Percentiles rank a stretch among this genome's conserved stretches.
These are phyloP conservation scores for Colletotrichum sp. DNA, from an alignment of 2,329 filamentous ascomycete genomes.

Conservation along the genomic window DNA sequence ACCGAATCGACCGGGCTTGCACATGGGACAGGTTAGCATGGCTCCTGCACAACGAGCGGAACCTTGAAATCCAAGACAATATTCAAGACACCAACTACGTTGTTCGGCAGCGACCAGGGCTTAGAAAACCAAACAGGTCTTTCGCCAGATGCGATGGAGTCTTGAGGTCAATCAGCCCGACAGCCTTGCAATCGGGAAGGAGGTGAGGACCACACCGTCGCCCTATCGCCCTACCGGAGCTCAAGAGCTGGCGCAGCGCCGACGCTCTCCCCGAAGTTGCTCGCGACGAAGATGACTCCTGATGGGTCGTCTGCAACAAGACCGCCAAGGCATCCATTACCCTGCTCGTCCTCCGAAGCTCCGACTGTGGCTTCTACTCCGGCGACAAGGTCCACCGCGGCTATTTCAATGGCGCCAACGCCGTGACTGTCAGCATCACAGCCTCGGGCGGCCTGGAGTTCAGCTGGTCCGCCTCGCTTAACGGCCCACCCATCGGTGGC, in stretches of 20 bases:
- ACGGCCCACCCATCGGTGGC: conserved; percentile 66
- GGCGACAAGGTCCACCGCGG: too few relatives aligned
- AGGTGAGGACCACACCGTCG: conserved; percentile 30
- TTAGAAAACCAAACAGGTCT: background rate
- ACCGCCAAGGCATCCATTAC: conserved; percentile 56
- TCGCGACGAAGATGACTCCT: conserved; percentile 68
- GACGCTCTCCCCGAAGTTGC: conserved; percentile 75
- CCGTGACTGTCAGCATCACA: conserved; percentile 62
- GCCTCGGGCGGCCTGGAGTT: conserved; percentile 73
- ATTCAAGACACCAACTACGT: background rate
- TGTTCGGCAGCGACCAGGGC: background rate
- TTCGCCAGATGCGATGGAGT: background rate
- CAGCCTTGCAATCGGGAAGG: background rate
- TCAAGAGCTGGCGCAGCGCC: conserved; percentile 71
- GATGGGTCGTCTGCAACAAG: conserved; percentile 67
- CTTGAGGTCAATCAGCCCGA: background rate
- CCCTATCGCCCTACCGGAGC: conserved; percentile 55
- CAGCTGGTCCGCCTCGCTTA: conserved; percentile 70
- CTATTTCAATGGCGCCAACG: conserved; percentile 68
- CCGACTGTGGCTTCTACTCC: conserved; percentile 58
- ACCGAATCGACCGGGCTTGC: background rate
- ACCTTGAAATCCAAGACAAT: background rate
- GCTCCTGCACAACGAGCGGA: background rate
- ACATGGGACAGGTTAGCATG: background rate
- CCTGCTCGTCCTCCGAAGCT: background rate